Conservation (phyloP, 108 stramenopile genomes). For the Skeletonema grethae region DNA sequence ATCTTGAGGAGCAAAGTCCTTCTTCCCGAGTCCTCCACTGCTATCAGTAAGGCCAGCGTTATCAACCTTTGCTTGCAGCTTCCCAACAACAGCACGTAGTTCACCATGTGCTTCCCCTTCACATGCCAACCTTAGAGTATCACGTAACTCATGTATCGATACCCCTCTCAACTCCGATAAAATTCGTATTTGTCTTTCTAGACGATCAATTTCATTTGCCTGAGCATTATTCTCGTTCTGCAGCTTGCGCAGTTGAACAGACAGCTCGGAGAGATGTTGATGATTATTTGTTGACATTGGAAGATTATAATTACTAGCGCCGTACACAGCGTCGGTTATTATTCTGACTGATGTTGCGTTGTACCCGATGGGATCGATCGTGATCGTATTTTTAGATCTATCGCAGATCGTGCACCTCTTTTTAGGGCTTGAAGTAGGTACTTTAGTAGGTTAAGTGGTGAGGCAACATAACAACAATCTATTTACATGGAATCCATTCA, state of each 20-base stretch:
- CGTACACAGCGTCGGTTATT: too few species aligned
- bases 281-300: not conserved
- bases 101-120: conserved; percentile 73
- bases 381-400: too few species aligned
- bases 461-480: too few species aligned
- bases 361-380: too few species aligned
- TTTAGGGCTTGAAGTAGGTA: too few species aligned
- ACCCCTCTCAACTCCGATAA: conserved; percentile 71
- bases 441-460: too few species aligned
- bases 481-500: too few species aligned
- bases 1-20: conserved; percentile 43
- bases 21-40: conserved; percentile 4
- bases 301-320: too few species aligned
- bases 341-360: too few species aligned
- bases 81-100: conserved; percentile 55
- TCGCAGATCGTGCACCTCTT: too few species aligned
- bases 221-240: conserved; percentile 70
- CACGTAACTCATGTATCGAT: conserved; percentile 59
- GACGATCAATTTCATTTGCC: conserved; percentile 60
- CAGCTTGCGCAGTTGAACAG: conserved; percentile 70
- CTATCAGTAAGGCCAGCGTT: conserved; percentile 2
- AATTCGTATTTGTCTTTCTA: conserved; percentile 73
- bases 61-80: conserved; percentile 61
- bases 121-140: conserved; percentile 68
- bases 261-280: conserved; percentile 58